Percentiles rank a stretch among this genome's conserved stretches.
These are phyloP conservation scores for Biscutella laevigata DNA, from an alignment of 441 rosid species.

Conservation along the genomic window DNA sequence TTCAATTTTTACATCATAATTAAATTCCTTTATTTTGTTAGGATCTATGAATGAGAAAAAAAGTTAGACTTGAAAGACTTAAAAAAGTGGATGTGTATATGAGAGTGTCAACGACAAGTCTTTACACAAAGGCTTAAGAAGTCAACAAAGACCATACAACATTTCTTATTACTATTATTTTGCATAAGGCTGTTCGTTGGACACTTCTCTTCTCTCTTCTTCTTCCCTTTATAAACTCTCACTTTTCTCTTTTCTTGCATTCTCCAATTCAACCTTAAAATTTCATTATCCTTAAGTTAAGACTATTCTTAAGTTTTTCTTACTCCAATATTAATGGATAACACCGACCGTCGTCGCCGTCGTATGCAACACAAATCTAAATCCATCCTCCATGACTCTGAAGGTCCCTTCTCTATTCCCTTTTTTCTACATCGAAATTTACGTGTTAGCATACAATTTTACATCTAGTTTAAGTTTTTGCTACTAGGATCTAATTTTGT, in stretches of 20 bases:
- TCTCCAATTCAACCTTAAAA: not conserved
- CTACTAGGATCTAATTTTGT: too few relatives aligned
- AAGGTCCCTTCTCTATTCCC: slow-evolving; percentile 31
- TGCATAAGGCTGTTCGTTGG: slow-evolving; percentile 28
- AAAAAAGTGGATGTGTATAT: slow-evolving; percentile 8
- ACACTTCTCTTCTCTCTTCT: slow-evolving; percentile 12
- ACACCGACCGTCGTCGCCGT: slow-evolving; percentile 21
- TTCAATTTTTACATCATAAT: too few relatives aligned
- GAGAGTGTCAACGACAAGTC: slow-evolving; percentile 30
- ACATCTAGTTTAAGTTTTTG: too few relatives aligned
- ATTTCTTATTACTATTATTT: slow-evolving; percentile 25
- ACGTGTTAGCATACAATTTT: not conserved
- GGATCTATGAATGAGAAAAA: slow-evolving; percentile 10
- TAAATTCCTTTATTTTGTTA: too few relatives aligned
- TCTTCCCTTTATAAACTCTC: slow-evolving; percentile 12
- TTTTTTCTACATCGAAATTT: not conserved
- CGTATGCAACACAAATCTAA: slow-evolving; percentile 23
- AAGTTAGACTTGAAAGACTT: not conserved
- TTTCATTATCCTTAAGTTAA: not conserved
- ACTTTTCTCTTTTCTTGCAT: slow-evolving; percentile 8
- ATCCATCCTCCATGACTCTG: slow-evolving; percentile 28
- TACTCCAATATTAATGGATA: slow-evolving; percentile 27
- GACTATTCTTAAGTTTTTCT: too few relatives aligned
- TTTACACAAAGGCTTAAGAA: slow-evolving; percentile 14
- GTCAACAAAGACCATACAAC: slow-evolving; percentile 27